Conservation (phyloP, 2,329 filamentous ascomycete species). For the Trichoderma gracile region DNA sequence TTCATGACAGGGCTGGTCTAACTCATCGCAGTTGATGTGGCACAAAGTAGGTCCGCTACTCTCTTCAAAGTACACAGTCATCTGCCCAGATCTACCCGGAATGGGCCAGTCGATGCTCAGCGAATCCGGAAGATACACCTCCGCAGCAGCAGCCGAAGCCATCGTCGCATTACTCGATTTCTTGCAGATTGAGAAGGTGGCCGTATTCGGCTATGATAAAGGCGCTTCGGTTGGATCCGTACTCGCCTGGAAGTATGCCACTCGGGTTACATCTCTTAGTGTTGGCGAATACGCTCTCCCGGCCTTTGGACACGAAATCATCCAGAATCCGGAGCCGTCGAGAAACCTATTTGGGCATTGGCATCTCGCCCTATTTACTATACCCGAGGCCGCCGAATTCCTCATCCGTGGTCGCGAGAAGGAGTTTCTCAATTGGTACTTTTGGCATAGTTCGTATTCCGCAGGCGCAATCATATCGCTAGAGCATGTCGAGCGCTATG, state of each 20-base stretch:
- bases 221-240: conserved; percentile 46
- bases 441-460: conserved; percentile 47
- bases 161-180: conserved; percentile 45
- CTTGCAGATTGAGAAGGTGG: conserved; percentile 44
- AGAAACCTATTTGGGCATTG: conserved; percentile 45
- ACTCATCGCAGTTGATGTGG: conserved; percentile 35
- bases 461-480: conserved; percentile 41
- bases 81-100: conserved; percentile 46
- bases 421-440: conserved; percentile 49
- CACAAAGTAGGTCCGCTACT: conserved; percentile 43
- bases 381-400: conserved; percentile 49
- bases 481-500: conserved; percentile 43
- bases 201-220: conserved; percentile 50
- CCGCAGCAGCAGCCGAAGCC: conserved; percentile 42
- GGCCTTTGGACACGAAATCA: conserved; percentile 44
- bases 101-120: conserved; percentile 45
- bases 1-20: not conserved
- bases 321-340: conserved; percentile 36
- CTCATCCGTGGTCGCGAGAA: conserved; percentile 47
- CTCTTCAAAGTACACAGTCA: conserved; percentile 46
- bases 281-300: conserved; percentile 46
- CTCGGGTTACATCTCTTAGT: conserved; percentile 39
- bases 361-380: conserved; percentile 49
- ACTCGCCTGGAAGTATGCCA: conserved; percentile 42
- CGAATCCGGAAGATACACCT: conserved; percentile 43